Evolutionary conservation across 805 yeast species (phyloP).

Genomic region (Suhomyces canberraensis): DNA sequence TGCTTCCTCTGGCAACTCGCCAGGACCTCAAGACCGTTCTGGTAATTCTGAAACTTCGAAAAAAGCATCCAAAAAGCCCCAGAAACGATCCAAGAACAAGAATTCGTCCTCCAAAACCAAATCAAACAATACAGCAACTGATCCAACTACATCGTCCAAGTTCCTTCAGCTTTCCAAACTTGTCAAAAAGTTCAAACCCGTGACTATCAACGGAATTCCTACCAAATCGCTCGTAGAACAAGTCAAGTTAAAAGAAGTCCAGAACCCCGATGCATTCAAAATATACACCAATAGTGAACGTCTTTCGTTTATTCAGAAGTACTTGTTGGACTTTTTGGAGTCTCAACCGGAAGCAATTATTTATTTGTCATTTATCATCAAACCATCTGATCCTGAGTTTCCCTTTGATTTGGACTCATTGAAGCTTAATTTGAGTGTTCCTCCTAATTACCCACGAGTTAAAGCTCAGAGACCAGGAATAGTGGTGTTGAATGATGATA

Average conservation of each 20-base stretch:
- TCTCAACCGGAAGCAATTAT: slow-evolving; percentile 19
- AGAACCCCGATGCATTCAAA: slow-evolving; percentile 5
- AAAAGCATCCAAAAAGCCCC: slow-evolving; percentile 3
- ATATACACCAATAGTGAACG: slow-evolving; percentile 7
- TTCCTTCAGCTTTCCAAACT: slow-evolving; percentile 29
- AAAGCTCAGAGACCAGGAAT: slow-evolving; percentile 45
- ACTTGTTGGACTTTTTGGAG: slow-evolving; percentile 29
- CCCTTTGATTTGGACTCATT: slow-evolving; percentile 60
- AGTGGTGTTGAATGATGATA: slow-evolving; percentile 59
- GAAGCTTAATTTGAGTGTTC: slow-evolving; percentile 51
- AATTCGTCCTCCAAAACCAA: slow-evolving; percentile 1
- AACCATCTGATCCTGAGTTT: slow-evolving; percentile 71
- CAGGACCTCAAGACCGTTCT: too few relatives aligned
- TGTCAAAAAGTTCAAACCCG: slow-evolving; percentile 26
- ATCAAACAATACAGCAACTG: slow-evolving; percentile 1
- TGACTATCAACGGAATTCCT: slow-evolving; percentile 35
- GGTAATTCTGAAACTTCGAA: too few relatives aligned
- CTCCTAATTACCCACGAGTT: slow-evolving; percentile 50
- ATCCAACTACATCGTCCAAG: slow-evolving; percentile 4
- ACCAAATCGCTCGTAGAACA: slow-evolving; percentile 7
- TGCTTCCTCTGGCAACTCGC: too few relatives aligned
- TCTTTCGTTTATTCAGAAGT: slow-evolving; percentile 23
- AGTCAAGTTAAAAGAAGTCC: slow-evolving; percentile 5
- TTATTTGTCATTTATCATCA: slow-evolving; percentile 43
- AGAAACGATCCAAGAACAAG: not conserved